Evolutionary conservation across 2,329 filamentous ascomycete genomes (phyloP).

Genomic region (Pezicula carpinea): DNA sequence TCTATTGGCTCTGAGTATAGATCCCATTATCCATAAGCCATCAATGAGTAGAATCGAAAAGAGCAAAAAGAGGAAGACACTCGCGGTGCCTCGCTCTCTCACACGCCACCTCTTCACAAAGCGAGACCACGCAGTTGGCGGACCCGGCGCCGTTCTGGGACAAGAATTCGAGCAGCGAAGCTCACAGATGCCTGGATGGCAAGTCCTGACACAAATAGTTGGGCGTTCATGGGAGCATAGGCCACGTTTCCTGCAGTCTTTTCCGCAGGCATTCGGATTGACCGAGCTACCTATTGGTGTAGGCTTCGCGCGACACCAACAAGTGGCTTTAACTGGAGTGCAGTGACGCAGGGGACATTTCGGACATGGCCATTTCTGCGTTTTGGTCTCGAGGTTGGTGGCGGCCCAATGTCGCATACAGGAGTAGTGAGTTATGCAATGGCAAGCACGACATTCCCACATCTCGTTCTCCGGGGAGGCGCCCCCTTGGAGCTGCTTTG

Average conservation of each 20-base stretch:
- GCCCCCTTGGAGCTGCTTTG: background rate
- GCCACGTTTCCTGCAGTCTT: constrained; percentile 4
- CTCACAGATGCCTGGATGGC: constrained; percentile 18
- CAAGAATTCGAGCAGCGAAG: constrained; percentile 4
- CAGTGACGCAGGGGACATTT: background rate
- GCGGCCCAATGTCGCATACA: too few species aligned
- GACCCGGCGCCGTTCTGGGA: background rate
- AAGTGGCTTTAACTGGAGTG: background rate
- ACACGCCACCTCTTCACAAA: background rate
- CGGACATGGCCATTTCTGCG: constrained; percentile 10
- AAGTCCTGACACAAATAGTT: constrained; percentile 5
- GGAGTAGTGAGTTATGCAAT: too few species aligned
- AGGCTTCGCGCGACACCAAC: constrained; percentile 10
- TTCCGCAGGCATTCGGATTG: constrained; percentile 8
- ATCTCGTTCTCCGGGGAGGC: background rate
- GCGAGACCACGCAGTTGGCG: constrained; percentile 5
- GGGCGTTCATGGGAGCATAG: constrained; percentile 8
- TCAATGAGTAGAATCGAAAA: background rate
- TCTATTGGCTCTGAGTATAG: constrained; percentile 1
- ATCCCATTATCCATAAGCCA: too few species aligned
- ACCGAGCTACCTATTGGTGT: background rate
- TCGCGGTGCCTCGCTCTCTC: background rate
- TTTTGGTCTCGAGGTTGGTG: too few species aligned
- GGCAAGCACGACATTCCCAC: background rate
- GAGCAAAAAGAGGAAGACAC: background rate